Base-by-base conservation (phyloP, 139 green algal genomes). In the Zygnema cylindricum region DNA sequence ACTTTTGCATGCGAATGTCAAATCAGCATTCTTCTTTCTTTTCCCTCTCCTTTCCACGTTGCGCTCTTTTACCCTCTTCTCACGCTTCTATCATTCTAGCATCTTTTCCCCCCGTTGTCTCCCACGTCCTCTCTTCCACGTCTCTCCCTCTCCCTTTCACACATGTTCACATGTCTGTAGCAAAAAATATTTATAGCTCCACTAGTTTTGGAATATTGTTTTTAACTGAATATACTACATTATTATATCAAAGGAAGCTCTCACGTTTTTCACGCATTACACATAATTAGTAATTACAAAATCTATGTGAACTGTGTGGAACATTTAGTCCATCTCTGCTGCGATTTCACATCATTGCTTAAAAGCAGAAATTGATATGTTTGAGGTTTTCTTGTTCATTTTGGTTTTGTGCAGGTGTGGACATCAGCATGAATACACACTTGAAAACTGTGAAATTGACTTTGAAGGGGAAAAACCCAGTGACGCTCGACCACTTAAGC, bases 341-440 rank as follows among this genome's bases (percentile, higher is more conserved):
- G 30, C 25, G 57, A 73, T 25, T 30, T 73, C 30, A 73, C 57
- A 73, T 73, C 30, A 30, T 73, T 73, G 57, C 25, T 73, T 73
- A 73, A 30, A 73, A 73, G 25, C 57, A 73, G 57, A 73, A 30
- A 73, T 25, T 30, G 30, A 73, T 30, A 73, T 35, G 57, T 73
- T 73, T 25, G 57, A 30, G 30, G 30, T 35, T 30, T 73, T 25
- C 25, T 35, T 35, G 30, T 35, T 30, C 57, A 35, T 30, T 30
- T 73, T 35, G 30, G 30, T 73, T 16, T 81, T 87, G 30, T 89
- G 35, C 88, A 92, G 97, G 97, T 40, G 98, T 99, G 21, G 98
- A 99, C 86, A 95, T 98, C 43, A 96, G 96, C 11, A 99, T 99
- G 98, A 99, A 99, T 94, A 99, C 97, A 3, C 98, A 99, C 90